Evolutionary conservation across 1,284 basidiomycete species (phyloP), one percentile per base, ranked within the genome.

Genomic region (Ceratobasidium sp.): DNA sequence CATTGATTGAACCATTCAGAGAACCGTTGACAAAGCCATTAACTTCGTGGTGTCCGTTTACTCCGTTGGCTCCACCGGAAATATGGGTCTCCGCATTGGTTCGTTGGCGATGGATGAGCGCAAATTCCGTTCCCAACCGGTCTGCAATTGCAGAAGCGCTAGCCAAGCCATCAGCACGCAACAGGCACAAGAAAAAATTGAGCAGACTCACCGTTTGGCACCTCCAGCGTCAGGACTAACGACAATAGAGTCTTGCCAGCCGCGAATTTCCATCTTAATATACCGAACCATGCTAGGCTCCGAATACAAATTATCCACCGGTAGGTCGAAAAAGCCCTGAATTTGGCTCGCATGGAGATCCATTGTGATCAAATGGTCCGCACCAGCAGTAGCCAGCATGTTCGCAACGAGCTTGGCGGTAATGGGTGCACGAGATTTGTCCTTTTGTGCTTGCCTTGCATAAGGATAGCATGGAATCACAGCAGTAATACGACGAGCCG

Each of bases 301-400:
- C 48, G 94, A 94, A 85, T 92, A 98, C 75, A 98, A 87, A 85
- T 99, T 99, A 88, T 99, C 97, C 77, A 98, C 97, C 20, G 97
- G 98, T 81, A 99, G 97, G 85, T 99, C 96, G 84, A 99, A 99
- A 88, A 99, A 99, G 13, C 97, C 97, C 85, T 99, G 97, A 81
- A 99, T 99, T 87, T 99, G 97, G 81, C 94, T 96, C 13, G 97
- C 98, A 84, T 99, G 97, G 56, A 99, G 88, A 84, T 99, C 97
- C 92, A 99, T 97, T 26, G 97, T 99, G 83, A 99, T 99, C 83
- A 99, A 95, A 84, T 99, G 97, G 87, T 99, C 97, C 81, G 96
- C 97, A 42, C 97, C 97, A 17, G 98, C 97, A 38, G 98, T 95
- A 56, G 93, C 94, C 78, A 99, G 89, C 92, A 99, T 97, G 86